Conservation (phyloP, 495 filamentous ascomycete species). For the Coniosporium apollinis region DNA sequence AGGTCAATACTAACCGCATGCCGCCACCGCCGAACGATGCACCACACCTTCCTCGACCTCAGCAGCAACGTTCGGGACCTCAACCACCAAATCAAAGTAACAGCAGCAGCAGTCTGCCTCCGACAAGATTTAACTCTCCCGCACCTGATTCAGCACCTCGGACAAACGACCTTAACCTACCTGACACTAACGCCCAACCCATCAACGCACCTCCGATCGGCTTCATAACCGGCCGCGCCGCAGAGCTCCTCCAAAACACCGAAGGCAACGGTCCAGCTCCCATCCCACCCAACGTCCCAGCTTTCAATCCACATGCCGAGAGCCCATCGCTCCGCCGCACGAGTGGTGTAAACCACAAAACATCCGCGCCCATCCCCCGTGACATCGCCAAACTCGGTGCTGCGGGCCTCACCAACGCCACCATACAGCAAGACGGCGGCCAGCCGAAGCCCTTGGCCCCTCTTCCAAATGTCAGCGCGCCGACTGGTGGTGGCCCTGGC, state of each 20-base stretch:
- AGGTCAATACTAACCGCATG: too few species aligned
- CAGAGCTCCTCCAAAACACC: constrained; percentile 22
- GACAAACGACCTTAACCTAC: too few species aligned
- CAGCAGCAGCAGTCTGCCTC: constrained; percentile 5
- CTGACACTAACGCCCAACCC: too few species aligned
- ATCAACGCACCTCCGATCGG: constrained; percentile 25
- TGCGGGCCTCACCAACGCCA: neutral
- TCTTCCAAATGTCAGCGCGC: neutral
- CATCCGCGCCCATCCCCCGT: constrained; percentile 38
- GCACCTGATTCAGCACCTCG: too few species aligned
- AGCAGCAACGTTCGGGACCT: constrained; percentile 3
- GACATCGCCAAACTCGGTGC: constrained; percentile 7
- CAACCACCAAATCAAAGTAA: constrained; percentile 2
- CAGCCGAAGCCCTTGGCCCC: too few species aligned
- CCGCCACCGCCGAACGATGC: constrained; percentile 7
- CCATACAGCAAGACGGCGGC: too few species aligned
- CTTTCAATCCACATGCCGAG: constrained; percentile 69
- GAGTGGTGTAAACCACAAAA: constrained; percentile 68
- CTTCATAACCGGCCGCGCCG: constrained; percentile 67
- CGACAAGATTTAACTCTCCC: neutral
- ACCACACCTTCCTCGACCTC: constrained; percentile 7
- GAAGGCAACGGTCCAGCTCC: constrained; percentile 11
- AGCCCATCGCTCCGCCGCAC: constrained; percentile 82
- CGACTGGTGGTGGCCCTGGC: constrained; percentile 1
- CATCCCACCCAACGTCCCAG: constrained; percentile 31